Base-by-base conservation (phyloP, 2,329 filamentous ascomycete species). In the Acarospora socialis region DNA sequence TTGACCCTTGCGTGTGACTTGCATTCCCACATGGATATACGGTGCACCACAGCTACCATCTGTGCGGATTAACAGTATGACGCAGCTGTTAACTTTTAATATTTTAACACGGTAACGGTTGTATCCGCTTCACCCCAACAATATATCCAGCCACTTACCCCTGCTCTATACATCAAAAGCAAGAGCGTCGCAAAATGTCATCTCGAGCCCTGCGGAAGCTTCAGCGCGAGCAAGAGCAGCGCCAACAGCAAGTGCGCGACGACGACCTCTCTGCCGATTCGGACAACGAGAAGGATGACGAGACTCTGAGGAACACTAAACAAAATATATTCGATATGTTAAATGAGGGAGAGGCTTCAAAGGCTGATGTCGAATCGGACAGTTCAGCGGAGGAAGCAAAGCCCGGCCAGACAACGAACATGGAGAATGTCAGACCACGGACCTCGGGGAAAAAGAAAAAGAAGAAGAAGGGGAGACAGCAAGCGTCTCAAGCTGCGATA, bases 171-270 rank as follows among this genome's bases (percentile, higher is more conserved):
- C 29, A 22, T 16, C 34, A 32, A 32, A 7, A 26, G 9, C 20
- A 21, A 21, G 15, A 37, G 10, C 23, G 12, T 16, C 17, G 17
- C 44, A 45, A 34, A 24, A 78, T 79, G 73, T 77, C 73, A 25
- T 71, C 72, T 12, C 66, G 74, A 42, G 73, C 73, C n/a, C 54
- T 79, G 33, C 65, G 73, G 16, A 73, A 73, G 48, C 62, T 73
- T 34, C 72, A 76, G 48, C 65, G 65, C 41, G 68, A 74, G 57
- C 65, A 65, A 36, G 71, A 73, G 47, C 64, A 69, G 49, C 63
- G 65, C 46, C 59, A 65, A 41, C 60, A 63, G 40, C 54, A 63
- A 39, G 50, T 51, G 22, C 46, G 55, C 9, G 50, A 53, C 28
- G 50, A 57, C 22, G 45, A 58, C 40, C 53, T 54, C 28, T 54